Evolutionary conservation across 1,284 basidiomycete genomes (phyloP).

Genomic region (Trametes pubescens): DNA sequence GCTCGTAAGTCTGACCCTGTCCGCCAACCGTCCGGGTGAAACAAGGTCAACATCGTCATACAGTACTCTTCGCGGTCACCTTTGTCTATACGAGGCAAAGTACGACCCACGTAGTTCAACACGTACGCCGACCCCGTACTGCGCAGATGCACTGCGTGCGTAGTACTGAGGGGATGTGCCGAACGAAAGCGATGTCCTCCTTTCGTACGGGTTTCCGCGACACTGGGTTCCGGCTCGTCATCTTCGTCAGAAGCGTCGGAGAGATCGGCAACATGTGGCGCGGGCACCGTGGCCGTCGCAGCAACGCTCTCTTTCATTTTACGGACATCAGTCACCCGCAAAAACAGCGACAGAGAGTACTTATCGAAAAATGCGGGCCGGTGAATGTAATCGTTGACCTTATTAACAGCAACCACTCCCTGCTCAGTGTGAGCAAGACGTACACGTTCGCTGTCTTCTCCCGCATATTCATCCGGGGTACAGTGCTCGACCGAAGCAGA

Average conservation of each 20-base stretch:
- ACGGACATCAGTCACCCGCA: neutral
- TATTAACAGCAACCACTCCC: neutral
- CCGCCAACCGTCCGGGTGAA: neutral
- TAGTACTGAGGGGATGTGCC: neutral
- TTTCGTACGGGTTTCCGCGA: neutral
- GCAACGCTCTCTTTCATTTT: too few relatives aligned
- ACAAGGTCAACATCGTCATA: neutral
- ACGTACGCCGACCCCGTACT: neutral
- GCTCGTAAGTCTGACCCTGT: neutral
- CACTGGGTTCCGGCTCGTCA: too few relatives aligned
- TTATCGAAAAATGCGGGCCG: neutral
- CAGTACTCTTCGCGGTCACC: conserved; percentile 1
- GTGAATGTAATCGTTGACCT: conserved; percentile 1
- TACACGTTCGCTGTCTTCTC: neutral
- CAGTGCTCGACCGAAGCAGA: neutral
- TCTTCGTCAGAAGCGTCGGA: too few relatives aligned
- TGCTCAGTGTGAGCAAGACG: neutral
- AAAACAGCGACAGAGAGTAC: neutral
- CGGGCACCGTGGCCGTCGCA: too few relatives aligned
- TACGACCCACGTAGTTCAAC: neutral
- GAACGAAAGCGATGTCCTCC: neutral
- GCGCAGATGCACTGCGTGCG: neutral
- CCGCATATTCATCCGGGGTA: neutral
- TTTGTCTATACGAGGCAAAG: neutral
- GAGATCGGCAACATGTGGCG: too few relatives aligned